A percentile compares a stretch with the other conserved stretches of the same genome.
Conservation (phyloP, 2,329 filamentous ascomycete species). For the Neopestalotiopsis sp. region DNA sequence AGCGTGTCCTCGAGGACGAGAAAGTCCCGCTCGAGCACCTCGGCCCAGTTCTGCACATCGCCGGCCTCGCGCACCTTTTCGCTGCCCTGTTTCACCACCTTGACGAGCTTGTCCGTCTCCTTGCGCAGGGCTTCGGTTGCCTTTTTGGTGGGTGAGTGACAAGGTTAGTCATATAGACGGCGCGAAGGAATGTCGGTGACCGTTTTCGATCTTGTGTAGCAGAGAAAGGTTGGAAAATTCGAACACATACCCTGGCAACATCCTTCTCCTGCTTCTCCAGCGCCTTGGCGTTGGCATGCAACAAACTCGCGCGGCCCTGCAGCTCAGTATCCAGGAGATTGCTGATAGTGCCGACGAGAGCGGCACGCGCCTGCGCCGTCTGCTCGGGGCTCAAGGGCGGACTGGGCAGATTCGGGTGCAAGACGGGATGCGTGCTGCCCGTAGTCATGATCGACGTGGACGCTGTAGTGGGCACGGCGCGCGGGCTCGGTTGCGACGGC, state of each 20-base stretch:
- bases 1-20: slow-evolving; percentile 69
- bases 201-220: too few relatives aligned
- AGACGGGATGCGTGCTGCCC: slow-evolving; percentile 21
- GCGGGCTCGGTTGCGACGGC: slow-evolving; percentile 18
- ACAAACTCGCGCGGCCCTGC: slow-evolving; percentile 67
- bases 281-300: slow-evolving; percentile 71
- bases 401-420: slow-evolving; percentile 44
- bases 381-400: slow-evolving; percentile 47
- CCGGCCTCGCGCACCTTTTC: slow-evolving; percentile 77
- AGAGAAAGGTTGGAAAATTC: neutral
- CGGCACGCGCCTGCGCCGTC: slow-evolving; percentile 61
- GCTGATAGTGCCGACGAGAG: slow-evolving; percentile 67
- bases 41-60: slow-evolving; percentile 86
- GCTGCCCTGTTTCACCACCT: slow-evolving; percentile 66
- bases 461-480: slow-evolving; percentile 14
- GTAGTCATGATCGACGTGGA: slow-evolving; percentile 17
- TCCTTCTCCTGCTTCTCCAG: slow-evolving; percentile 72
- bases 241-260: slow-evolving; percentile 47
- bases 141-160: neutral
- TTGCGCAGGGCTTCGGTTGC: slow-evolving; percentile 64
- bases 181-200: too few relatives aligned
- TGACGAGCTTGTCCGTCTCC: slow-evolving; percentile 69
- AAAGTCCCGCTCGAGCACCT: slow-evolving; percentile 75
- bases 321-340: slow-evolving; percentile 74
- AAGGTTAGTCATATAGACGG: too few relatives aligned